These are phyloP conservation scores for Hypoxylon intermedium DNA, from an alignment of 495 filamentous ascomycete genomes.

Conservation along the genomic window DNA sequence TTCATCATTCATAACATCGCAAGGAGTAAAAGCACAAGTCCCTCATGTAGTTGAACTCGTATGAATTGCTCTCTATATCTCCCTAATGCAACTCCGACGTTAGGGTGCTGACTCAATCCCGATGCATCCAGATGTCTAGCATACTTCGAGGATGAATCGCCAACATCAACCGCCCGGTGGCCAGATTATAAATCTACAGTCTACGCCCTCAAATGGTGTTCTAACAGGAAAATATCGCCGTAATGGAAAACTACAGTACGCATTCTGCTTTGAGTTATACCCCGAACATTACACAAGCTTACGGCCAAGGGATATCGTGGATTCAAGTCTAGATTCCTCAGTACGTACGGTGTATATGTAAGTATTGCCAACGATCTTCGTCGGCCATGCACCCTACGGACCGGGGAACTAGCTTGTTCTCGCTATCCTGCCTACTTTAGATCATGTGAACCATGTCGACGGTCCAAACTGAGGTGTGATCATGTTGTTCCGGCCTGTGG, in stretches of 20 bases:
- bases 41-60: not conserved
- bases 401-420: conserved; percentile 18
- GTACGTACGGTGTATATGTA: conserved; percentile 5
- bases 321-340: conserved; percentile 11
- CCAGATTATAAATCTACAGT: conserved; percentile 43
- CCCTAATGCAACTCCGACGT: conserved; percentile 10
- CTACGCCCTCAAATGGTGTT: conserved; percentile 14
- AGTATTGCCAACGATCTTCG: not conserved
- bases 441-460: conserved; percentile 42
- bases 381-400: conserved; percentile 1
- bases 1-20: not conserved
- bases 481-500: conserved; percentile 44
- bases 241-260: conserved; percentile 45
- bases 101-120: not conserved
- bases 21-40: not conserved
- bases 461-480: conserved; percentile 44
- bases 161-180: conserved; percentile 35
- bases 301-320: conserved; percentile 10
- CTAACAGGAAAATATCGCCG: conserved; percentile 41
- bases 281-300: conserved; percentile 20
- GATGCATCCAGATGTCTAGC: conserved; percentile 1
- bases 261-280: not conserved
- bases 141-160: conserved; percentile 28
- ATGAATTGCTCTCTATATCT: not conserved
- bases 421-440: conserved; percentile 12